Base-by-base conservation (phyloP, 805 yeast genomes). In the Candida schatavii region DNA sequence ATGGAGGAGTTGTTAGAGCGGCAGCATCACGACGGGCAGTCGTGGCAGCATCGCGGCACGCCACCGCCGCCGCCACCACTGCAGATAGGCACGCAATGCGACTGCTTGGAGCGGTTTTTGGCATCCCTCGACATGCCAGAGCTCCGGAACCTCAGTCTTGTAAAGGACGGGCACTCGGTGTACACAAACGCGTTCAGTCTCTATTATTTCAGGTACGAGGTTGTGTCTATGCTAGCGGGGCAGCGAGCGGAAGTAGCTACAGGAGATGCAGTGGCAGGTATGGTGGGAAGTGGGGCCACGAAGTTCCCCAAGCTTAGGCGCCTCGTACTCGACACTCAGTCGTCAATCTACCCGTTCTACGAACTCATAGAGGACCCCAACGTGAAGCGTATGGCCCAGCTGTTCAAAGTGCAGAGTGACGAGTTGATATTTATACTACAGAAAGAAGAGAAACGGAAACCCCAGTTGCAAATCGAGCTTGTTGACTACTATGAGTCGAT, bases 401-500 rank as follows among this genome's bases (percentile, higher is more conserved):
- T 5, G 5, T 25, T 36, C 19, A 25, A 27, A 13, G 3, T 36
- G 11, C 31, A 36, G 26, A 36, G 27, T 36, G 29, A 36, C 5
- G 22, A 18, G 6, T 5, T 36, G 15, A 11, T 36, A 9, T 10
- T 14, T 4, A 23, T 20, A 6, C 17, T 36, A 10, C 5, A 11
- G 5, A 18, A 29, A 11, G 14, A 13, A 29, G 17, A 5, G 11
- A 33, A 4, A 4, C 6, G n/a, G 4, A 5, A 19, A 33, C 13
- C 3, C 3, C 5, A 14, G 5, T 11, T 23, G 6, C 14, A 15
- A 5, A 23, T 36, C 13, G 39, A 36, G 6, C 15, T 48, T 7
- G 25, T 37, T 5, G 52, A 48, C 35, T 48, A 40, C 31, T 29
- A 42, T 14, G 48, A 46, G 39, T 42, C 46, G 6, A 36, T 44